Base-by-base conservation (phyloP, 129 eudicot genomes). In the Calendula officinalis region DNA sequence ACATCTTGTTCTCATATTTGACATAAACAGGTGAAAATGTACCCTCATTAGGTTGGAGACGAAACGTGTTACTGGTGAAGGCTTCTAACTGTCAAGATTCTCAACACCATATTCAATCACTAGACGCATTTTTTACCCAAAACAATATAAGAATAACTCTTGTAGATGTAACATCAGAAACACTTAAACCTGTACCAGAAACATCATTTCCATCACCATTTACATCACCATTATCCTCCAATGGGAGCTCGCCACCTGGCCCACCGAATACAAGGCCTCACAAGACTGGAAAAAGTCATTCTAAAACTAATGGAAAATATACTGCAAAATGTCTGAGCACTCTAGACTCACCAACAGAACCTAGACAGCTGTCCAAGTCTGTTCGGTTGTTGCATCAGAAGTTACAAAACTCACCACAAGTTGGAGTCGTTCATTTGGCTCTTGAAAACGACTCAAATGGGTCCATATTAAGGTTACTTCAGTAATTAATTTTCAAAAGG, bases 1-100 rank as follows among this genome's bases (percentile, higher is more conserved):
- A n/a, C n/a, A n/a, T n/a, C n/a, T n/a, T n/a, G n/a, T n/a, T n/a
- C n/a, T n/a, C n/a, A n/a, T n/a, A n/a, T n/a, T n/a, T n/a, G 13
- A 15, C 68, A 45, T 54, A 56, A 30, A 54, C 68, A 66, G 77
- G 82, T 68, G 97, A 82, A 27, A 81, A 51, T 16, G 63, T 69
- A 53, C 89, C 95, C 47, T 66, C 67, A 56, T 69, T 91, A 78
- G 98, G 98, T 38, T 91, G 98, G 98, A 91, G 98, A 57, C 94
- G 96, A 38, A 78, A 75, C 44, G 84, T 91, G 64, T 80, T 91
- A 60, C 96, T 91, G 66, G 84, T 91, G 49, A 82, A 87, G 78
- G 96, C 98, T 77, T 78, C 76, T 36, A 77, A 83, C 69, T 77
- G 79, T 75, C 85, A 82, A 36, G 87, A 91, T 87, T 71, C 86